Percentiles rank a stretch among this genome's conserved stretches.
These are phyloP conservation scores for Sporothrix variecibatus DNA, from an alignment of 2,329 filamentous ascomycete genomes.

Conservation along the genomic window DNA sequence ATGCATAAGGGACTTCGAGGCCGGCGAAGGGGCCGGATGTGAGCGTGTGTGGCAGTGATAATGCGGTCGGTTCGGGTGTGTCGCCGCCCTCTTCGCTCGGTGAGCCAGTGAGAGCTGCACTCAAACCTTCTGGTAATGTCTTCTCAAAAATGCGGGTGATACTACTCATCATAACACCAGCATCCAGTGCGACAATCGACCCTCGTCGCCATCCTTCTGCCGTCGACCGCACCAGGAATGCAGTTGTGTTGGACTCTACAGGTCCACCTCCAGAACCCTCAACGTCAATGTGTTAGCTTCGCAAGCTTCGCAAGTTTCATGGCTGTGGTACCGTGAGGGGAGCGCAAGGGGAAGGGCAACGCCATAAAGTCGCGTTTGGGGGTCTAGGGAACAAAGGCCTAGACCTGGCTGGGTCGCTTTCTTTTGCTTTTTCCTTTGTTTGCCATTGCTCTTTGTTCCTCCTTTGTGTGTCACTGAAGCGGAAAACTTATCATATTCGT, in stretches of 20 bases:
- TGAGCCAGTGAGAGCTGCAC: conserved; percentile 25
- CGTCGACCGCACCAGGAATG: conserved; percentile 82
- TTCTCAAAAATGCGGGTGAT: conserved; percentile 77
- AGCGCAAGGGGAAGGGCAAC: background rate
- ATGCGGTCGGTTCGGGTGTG: conserved; percentile 26
- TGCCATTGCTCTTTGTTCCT: background rate
- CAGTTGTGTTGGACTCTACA: conserved; percentile 84
- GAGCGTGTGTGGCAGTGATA: conserved; percentile 56
- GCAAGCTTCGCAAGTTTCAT: background rate
- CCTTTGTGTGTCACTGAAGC: background rate
- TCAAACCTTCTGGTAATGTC: conserved; percentile 45
- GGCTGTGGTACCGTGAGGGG: background rate
- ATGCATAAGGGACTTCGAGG: conserved; percentile 66
- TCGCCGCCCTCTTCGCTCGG: conserved; percentile 22
- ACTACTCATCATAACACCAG: conserved; percentile 82
- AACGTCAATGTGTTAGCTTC: conserved; percentile 24
- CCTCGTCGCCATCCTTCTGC: conserved; percentile 77
- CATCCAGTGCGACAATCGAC: conserved; percentile 89
- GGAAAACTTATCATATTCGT: background rate
- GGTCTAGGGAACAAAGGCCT: background rate
- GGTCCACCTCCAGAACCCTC: conserved; percentile 91
- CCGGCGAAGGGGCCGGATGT: conserved; percentile 77
- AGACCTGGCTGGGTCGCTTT: background rate
- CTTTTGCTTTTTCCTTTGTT: background rate
- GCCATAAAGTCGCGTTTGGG: background rate